A percentile compares a stretch with the other conserved stretches of the same genome.
phyloP scores from a whole-genome alignment of 306 rosid genomes.

The Lathyrus aphaca region DNA sequence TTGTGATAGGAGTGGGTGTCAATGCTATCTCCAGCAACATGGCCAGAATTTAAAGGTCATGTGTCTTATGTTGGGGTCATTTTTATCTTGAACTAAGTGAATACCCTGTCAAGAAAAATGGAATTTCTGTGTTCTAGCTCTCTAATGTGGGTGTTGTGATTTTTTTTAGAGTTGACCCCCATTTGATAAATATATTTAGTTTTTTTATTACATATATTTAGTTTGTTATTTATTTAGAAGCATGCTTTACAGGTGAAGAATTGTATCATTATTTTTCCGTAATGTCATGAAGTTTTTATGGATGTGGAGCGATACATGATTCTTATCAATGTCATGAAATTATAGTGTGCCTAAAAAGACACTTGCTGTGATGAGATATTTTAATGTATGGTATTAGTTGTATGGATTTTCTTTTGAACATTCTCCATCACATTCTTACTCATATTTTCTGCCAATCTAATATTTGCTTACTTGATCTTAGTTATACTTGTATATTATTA shows the following conservation, averaged over 20 bases:
- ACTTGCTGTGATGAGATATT: not conserved
- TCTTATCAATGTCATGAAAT: not conserved
- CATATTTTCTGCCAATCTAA: not conserved
- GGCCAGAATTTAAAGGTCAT: constrained; percentile 11
- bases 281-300: not conserved
- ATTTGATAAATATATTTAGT: not conserved
- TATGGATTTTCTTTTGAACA: not conserved
- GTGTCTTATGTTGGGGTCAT: not conserved
- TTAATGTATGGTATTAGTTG: not conserved
- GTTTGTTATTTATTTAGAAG: not conserved
- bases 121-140: not conserved
- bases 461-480: not conserved
- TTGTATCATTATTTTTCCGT: not conserved
- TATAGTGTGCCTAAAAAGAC: not conserved
- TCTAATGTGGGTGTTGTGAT: not conserved
- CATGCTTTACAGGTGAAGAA: not conserved
- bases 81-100: not conserved
- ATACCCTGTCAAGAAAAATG: not conserved
- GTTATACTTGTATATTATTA: not conserved
- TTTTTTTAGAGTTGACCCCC: not conserved
- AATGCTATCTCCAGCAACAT: constrained; percentile 2
- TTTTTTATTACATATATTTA: not conserved
- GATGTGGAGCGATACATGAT: not conserved
- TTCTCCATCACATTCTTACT: not conserved
- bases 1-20: not conserved